Conservation (phyloP, 495 filamentous ascomycete genomes). For the Neurospora sp. region DNA sequence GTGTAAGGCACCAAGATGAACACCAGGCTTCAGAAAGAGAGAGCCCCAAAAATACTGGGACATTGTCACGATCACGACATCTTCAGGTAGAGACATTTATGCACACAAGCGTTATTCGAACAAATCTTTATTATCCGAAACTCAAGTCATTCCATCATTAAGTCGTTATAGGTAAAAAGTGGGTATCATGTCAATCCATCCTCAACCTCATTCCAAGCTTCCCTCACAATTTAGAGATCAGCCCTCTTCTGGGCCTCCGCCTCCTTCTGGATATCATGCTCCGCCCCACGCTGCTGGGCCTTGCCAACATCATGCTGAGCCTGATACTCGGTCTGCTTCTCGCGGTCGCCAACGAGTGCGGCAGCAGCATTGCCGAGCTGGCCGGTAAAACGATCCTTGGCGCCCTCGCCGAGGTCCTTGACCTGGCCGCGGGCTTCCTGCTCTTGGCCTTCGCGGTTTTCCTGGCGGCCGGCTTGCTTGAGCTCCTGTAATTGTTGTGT, state of each 20-base stretch:
- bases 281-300: conserved; percentile 73
- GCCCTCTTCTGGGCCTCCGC: conserved; percentile 29
- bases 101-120: neutral
- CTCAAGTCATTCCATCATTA: neutral
- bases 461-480: conserved; percentile 60
- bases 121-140: neutral
- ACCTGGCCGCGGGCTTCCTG: conserved; percentile 81
- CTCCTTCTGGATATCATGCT: conserved; percentile 72
- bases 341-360: conserved; percentile 59
- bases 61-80: no score
- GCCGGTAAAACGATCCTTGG: conserved; percentile 62
- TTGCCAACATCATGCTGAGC: conserved; percentile 76
- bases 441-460: conserved; percentile 71
- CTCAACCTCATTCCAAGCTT: neutral
- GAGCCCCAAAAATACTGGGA: no score
- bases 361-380: conserved; percentile 59
- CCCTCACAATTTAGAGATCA: neutral
- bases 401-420: conserved; percentile 60
- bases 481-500: conserved; percentile 33
- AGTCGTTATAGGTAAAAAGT: neutral
- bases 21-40: no score
- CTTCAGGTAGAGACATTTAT: neutral
- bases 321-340: conserved; percentile 48
- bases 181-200: neutral
- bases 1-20: neutral